phyloP scores from a whole-genome alignment of 345 rosid species.

The Aquilaria malaccensis region DNA sequence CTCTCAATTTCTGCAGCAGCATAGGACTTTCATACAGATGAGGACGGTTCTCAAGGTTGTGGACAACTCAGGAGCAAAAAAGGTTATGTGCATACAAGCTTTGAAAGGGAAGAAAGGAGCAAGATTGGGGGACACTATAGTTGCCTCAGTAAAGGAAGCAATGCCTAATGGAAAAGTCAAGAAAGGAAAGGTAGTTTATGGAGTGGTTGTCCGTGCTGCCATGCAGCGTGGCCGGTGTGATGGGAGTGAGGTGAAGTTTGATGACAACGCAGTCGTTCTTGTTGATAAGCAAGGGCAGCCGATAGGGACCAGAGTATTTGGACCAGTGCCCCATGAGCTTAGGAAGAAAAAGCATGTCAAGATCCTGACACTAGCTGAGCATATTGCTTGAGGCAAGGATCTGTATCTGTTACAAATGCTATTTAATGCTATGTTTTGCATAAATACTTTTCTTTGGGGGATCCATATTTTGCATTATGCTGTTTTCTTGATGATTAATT shows the following conservation, averaged over 20 bases:
- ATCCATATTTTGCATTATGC: too few relatives aligned
- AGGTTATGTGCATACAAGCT: conserved; percentile 86
- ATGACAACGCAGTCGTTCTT: conserved; percentile 84
- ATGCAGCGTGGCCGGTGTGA: conserved; percentile 84
- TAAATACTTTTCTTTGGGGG: too few relatives aligned
- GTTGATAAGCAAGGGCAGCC: conserved; percentile 74
- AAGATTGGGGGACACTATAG: conserved; percentile 68
- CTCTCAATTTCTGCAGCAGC: conserved; percentile 30
- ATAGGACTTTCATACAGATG: conserved; percentile 87
- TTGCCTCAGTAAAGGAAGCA: conserved; percentile 91
- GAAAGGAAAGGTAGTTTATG: conserved; percentile 80
- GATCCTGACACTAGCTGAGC: conserved; percentile 76
- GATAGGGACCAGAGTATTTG: conserved; percentile 72
- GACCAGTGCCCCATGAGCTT: conserved; percentile 94
- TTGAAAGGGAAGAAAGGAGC: conserved; percentile 76
- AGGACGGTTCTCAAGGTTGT: conserved; percentile 79
- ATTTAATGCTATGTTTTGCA: too few relatives aligned
- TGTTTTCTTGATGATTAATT: too few relatives aligned
- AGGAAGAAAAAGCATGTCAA: conserved; percentile 82
- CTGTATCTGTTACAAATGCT: neutral
- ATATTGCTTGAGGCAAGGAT: conserved; percentile 53
- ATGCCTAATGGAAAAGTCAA: conserved; percentile 87
- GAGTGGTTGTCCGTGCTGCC: conserved; percentile 84
- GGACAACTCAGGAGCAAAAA: conserved; percentile 89
- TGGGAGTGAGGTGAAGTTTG: conserved; percentile 87